Evolutionary conservation across 2,329 filamentous ascomycete species (phyloP), one percentile per base, ranked within the genome.

Genomic region (Emergomyces pasteurianus): DNA sequence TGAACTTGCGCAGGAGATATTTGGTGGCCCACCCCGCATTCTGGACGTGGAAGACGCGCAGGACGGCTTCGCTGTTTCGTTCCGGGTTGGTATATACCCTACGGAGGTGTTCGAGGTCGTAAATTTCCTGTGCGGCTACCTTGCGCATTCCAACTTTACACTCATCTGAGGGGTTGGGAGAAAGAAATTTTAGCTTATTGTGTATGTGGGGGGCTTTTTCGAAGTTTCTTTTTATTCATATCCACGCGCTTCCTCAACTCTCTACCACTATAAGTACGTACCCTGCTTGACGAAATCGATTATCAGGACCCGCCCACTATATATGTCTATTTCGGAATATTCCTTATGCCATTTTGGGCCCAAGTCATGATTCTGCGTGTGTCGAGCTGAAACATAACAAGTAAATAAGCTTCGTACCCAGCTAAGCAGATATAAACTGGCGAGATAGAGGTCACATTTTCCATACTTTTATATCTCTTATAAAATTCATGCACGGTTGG

Each of bases 1-100:
- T 80, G 70, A 79, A 82, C 64, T 81, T 82, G 34, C 74, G 70
- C 40, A 81, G 69, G 1, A 83, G 68, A 63, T 77, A 82, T 1
- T 70, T 70, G 40, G 74, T 77, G 0, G 80, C 80, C 79, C 80
- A 81, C 8, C 70, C 69, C 7, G 79, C 80, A 63, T 82, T 82
- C 66, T 83, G 80, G 3, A 82, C 77, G 63, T 83, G 80, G 52
- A 75, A 72, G 21, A 75, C 69, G 36, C 72, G 67, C 46, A 75
- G 65, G 3, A 70, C 64, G 7, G 68, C 66, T 40, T 68, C 64
- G 21, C 64, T 61, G 26, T 63, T 65, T 40, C 67, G 67, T 26
- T 69, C 64, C 26, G 65, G 64, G 31, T 67, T 68, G 47, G 57
- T 68, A 63, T 80, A 81, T 63, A 79, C 77, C 31, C 69, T 72